A percentile compares a stretch with the other conserved stretches of the same genome.
Conservation (phyloP, 2,329 filamentous ascomycete species). For the Sporothrix mexicana region DNA sequence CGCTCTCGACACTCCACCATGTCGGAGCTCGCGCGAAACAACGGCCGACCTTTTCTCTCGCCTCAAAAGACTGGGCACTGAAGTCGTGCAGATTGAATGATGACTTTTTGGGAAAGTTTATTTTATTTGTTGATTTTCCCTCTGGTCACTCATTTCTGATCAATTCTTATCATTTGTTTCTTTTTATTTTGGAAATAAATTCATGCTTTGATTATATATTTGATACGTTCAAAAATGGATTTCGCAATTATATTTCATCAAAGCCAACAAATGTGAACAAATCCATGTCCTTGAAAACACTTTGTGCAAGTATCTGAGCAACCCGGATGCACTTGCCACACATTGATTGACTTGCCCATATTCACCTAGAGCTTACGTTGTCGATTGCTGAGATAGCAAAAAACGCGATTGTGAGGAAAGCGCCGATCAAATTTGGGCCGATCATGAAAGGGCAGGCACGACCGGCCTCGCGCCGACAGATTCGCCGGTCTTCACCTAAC, state of each 20-base stretch:
- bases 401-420: background rate
- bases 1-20: background rate
- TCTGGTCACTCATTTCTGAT: background rate
- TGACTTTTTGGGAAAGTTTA: background rate
- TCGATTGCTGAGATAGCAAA: background rate
- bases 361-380: background rate
- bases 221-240: background rate
- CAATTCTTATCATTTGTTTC: background rate
- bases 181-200: background rate
- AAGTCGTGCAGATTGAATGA: background rate
- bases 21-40: slow-evolving; percentile 20
- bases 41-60: background rate
- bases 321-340: background rate
- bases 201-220: background rate
- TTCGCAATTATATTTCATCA: background rate
- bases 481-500: background rate
- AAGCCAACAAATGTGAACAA: background rate
- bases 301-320: background rate
- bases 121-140: background rate
- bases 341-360: background rate
- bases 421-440: background rate
- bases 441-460: background rate
- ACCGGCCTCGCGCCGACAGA: slow-evolving; percentile 20
- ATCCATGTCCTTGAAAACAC: background rate
- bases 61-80: background rate